Evolutionary conservation across 1,284 basidiomycete genomes (phyloP).

Genomic region (Taiwanofungus camphoratus): DNA sequence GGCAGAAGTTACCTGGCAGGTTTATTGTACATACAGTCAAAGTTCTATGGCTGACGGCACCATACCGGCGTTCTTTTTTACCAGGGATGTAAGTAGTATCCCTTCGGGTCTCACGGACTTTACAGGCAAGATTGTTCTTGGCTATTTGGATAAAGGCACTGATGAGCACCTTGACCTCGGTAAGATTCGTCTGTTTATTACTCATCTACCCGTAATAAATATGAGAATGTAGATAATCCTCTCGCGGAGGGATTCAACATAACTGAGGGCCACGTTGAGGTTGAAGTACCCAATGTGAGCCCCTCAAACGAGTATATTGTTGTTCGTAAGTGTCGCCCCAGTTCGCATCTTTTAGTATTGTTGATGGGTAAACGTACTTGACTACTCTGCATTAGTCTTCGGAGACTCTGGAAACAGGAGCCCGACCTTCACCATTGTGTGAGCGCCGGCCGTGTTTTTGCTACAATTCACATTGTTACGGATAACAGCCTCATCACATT

Average conservation of each 20-base stretch:
- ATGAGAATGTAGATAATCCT: slow-evolving; percentile 35
- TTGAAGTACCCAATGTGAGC: slow-evolving; percentile 33
- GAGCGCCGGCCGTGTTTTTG: no score
- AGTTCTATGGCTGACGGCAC: neutral
- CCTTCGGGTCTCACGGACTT: slow-evolving; percentile 28
- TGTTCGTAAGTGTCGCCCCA: no score
- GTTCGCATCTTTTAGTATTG: no score
- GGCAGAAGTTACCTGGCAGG: slow-evolving; percentile 14
- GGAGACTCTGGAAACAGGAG: slow-evolving; percentile 41
- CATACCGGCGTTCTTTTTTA: neutral
- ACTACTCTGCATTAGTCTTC: no score
- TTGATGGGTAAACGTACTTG: no score
- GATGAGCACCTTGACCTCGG: slow-evolving; percentile 32
- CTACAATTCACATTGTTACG: no score
- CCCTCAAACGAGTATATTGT: slow-evolving; percentile 5
- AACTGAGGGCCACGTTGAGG: slow-evolving; percentile 25
- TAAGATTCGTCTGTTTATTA: slow-evolving; percentile 11
- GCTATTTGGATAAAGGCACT: slow-evolving; percentile 26
- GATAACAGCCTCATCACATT: no score
- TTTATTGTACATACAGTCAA: neutral
- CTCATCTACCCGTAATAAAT: neutral
- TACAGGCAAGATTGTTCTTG: slow-evolving; percentile 31
- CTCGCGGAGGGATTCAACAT: slow-evolving; percentile 38
- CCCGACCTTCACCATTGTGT: slow-evolving; percentile 34
- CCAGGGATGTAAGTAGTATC: slow-evolving; percentile 29